phyloP scores from a whole-genome alignment of 2,329 filamentous ascomycete species.

The Exophiala alcalophila region DNA sequence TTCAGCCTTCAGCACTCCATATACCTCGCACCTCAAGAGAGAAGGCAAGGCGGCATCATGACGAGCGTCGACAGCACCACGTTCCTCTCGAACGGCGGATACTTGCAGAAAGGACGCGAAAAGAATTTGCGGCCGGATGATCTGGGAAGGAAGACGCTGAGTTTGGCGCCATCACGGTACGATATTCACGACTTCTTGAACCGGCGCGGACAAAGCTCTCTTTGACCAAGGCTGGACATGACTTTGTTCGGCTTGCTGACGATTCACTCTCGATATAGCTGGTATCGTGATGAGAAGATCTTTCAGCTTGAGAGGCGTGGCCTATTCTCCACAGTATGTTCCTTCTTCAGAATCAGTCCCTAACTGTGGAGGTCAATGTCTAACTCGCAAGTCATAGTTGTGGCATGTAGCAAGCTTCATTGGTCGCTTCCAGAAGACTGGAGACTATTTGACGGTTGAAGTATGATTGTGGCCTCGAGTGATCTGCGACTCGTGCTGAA shows the following conservation, averaged over 20 bases:
- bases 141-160: constrained; percentile 19
- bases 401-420: constrained; percentile 26
- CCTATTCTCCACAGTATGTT: constrained; percentile 24
- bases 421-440: constrained; percentile 22
- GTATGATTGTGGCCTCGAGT: constrained; percentile 9
- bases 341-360: neutral
- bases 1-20: no score
- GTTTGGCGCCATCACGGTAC: constrained; percentile 25
- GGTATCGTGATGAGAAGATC: constrained; percentile 28
- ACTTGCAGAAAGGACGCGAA: constrained; percentile 25
- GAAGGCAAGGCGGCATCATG: no score
- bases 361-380: neutral
- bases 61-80: constrained; percentile 46
- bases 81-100: constrained; percentile 24
- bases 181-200: no score
- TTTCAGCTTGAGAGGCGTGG: constrained; percentile 24
- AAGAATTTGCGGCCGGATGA: constrained; percentile 23
- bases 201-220: neutral
- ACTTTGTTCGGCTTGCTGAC: neutral
- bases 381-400: constrained; percentile 13
- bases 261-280: constrained; percentile 6
- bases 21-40: no score
- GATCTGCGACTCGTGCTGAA: neutral
- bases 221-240: neutral
- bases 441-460: constrained; percentile 25